Percentiles rank a stretch among this genome's conserved stretches.
Evolutionary conservation across 148 eudicot genomes (phyloP).

Genomic region (Silene uniflora): DNA sequence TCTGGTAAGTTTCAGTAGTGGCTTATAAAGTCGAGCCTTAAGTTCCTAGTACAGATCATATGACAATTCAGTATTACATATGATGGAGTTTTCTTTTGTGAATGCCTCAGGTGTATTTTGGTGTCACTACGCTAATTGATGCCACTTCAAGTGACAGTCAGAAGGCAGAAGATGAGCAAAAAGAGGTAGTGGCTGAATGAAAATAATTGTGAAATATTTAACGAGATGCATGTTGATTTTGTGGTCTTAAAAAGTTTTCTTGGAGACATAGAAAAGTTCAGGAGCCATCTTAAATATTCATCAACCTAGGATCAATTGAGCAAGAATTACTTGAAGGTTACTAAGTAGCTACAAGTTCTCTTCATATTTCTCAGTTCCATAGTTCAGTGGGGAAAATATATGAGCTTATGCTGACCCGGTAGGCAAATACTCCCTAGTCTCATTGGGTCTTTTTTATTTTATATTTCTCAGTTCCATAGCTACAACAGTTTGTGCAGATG

Average conservation of each 20-base stretch:
- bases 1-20: constrained; percentile 46
- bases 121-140: constrained; percentile 83
- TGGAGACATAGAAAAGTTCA: constrained; percentile 9
- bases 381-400: not conserved
- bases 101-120: constrained; percentile 73
- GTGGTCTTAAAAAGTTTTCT: not conserved
- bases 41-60: not conserved
- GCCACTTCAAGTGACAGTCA: constrained; percentile 75
- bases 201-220: not conserved
- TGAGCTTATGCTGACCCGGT: not conserved
- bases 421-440: not conserved
- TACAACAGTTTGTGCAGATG: not conserved
- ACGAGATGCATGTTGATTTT: not conserved
- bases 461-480: too few species aligned
- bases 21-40: constrained; percentile 10
- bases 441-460: not conserved
- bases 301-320: not conserved
- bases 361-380: not conserved
- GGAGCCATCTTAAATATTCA: not conserved
- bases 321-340: not conserved
- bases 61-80: not conserved
- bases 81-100: constrained; percentile 1
- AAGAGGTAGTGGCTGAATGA: constrained; percentile 49
- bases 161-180: constrained; percentile 92
- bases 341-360: not conserved